A percentile compares a stretch with the other conserved stretches of the same genome.
Evolutionary conservation across 2,329 filamentous ascomycete genomes (phyloP).

Genomic region (Trichophyton equinum): DNA sequence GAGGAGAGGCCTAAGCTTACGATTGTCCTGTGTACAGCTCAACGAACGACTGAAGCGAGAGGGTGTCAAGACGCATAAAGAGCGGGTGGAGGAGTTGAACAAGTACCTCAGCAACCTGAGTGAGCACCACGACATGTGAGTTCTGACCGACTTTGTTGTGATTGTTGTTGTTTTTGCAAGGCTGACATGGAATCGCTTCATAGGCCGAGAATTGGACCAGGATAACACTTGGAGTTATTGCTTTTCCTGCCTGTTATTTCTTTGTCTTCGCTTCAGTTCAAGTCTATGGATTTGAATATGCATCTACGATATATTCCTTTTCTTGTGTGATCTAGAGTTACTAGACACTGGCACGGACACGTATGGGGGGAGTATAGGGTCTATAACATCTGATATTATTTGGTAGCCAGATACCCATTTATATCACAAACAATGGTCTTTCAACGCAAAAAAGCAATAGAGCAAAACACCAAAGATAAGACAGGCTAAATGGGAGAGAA

Average conservation of each 20-base stretch:
- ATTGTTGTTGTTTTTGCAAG: conserved; percentile 8
- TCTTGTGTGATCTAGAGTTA: neutral
- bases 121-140: conserved; percentile 92
- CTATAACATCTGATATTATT: conserved; percentile 1
- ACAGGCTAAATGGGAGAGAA: neutral
- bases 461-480: neutral
- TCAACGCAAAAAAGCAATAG: neutral
- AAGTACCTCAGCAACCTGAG: conserved; percentile 82
- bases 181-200: conserved; percentile 7
- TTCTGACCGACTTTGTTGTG: conserved; percentile 6
- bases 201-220: conserved; percentile 29
- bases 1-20: neutral
- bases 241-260: neutral
- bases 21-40: conserved; percentile 42
- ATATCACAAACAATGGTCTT: neutral
- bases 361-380: neutral
- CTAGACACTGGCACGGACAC: neutral
- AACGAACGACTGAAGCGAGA: conserved; percentile 71
- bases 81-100: conserved; percentile 90
- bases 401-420: neutral
- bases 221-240: conserved; percentile 7
- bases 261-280: neutral
- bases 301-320: neutral
- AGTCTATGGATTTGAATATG: neutral
- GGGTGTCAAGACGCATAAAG: conserved; percentile 90